Conservation (phyloP, 805 yeast genomes). For the Yarrowia deformans region DNA sequence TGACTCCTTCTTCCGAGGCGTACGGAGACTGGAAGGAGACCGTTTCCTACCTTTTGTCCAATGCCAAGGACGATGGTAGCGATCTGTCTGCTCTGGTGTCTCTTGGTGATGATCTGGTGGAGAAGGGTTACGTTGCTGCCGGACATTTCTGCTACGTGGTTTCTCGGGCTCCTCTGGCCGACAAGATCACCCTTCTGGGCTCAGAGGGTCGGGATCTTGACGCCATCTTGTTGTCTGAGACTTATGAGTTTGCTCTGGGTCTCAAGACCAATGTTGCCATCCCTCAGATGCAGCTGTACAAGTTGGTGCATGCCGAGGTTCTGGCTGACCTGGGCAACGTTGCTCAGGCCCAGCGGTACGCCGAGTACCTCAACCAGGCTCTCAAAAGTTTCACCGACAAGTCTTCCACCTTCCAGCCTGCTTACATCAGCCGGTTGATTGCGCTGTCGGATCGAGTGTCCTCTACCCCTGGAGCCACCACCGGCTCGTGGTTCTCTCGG, state of each 20-base stretch:
- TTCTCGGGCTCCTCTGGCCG: slow-evolving; percentile 45
- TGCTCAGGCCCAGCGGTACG: slow-evolving; percentile 66
- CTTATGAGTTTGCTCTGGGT: slow-evolving; percentile 65
- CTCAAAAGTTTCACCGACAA: slow-evolving; percentile 50
- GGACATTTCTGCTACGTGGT: slow-evolving; percentile 53
- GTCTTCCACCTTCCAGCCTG: slow-evolving; percentile 38
- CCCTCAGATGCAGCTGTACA: slow-evolving; percentile 65
- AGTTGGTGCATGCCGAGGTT: slow-evolving; percentile 69
- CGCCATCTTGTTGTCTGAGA: slow-evolving; percentile 65
- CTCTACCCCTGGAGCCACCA: slow-evolving; percentile 15
- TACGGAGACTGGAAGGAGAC: slow-evolving; percentile 40
- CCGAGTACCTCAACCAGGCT: slow-evolving; percentile 58
- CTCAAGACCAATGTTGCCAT: slow-evolving; percentile 48
- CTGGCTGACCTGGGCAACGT: slow-evolving; percentile 72
- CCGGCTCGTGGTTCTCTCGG: slow-evolving; percentile 51
- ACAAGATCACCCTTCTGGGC: slow-evolving; percentile 34
- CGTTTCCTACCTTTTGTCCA: slow-evolving; percentile 40
- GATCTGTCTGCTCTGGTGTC: slow-evolving; percentile 45
- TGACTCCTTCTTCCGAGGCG: slow-evolving; percentile 49
- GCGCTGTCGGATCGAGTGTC: slow-evolving; percentile 25
- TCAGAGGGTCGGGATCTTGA: slow-evolving; percentile 54
- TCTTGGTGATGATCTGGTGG: slow-evolving; percentile 52
- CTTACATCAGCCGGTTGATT: slow-evolving; percentile 24
- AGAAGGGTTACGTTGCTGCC: slow-evolving; percentile 52
- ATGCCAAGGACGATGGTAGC: slow-evolving; percentile 40